Percentiles rank a stretch among this genome's conserved stretches.
Conservation (phyloP, 2,329 filamentous ascomycete species). For the Stromatinia cepivora region DNA sequence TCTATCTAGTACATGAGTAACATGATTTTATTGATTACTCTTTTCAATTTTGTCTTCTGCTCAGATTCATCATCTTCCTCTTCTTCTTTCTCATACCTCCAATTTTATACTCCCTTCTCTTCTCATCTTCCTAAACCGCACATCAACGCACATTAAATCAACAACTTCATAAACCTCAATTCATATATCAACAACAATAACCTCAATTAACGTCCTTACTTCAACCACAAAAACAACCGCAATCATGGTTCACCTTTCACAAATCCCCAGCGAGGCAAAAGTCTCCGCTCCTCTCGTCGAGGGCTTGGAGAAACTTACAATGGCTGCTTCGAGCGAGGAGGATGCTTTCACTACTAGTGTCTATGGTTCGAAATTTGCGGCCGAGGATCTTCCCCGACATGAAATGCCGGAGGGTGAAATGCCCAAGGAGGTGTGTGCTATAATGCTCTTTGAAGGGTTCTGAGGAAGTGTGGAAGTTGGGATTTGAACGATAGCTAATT, state of each 20-base stretch:
- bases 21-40: background rate
- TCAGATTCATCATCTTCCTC: background rate
- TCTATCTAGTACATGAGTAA: background rate
- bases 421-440: slow-evolving; percentile 68
- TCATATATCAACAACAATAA: background rate
- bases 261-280: slow-evolving; percentile 41
- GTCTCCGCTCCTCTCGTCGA: slow-evolving; percentile 40
- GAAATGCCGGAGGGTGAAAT: slow-evolving; percentile 90
- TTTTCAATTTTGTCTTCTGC: background rate
- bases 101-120: too few species aligned
- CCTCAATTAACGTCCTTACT: too few species aligned
- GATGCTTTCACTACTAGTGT: slow-evolving; percentile 50
- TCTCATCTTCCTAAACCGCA: too few species aligned
- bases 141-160: background rate
- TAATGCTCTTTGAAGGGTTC: too few species aligned
- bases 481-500: background rate
- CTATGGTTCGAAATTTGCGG: slow-evolving; percentile 84
- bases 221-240: slow-evolving; percentile 22
- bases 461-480: too few species aligned
- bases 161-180: background rate
- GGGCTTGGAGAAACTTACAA: slow-evolving; percentile 48
- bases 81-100: background rate
- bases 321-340: slow-evolving; percentile 37
- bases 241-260: slow-evolving; percentile 52
- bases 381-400: slow-evolving; percentile 73